Evolutionary conservation across 73 alveolate species (phyloP).

Genomic region (Breviolum minutum): DNA sequence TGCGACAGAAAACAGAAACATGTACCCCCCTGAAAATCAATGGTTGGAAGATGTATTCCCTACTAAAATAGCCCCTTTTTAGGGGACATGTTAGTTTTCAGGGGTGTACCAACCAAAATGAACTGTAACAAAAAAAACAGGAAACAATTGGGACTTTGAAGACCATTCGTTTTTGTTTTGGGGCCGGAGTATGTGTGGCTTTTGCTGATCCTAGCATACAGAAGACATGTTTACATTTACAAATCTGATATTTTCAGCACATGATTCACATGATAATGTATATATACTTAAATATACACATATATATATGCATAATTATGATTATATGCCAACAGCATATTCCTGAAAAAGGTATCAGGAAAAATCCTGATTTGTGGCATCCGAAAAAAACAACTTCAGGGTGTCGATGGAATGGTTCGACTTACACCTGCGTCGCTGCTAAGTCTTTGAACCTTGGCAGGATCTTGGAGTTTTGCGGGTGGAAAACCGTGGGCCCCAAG

Average conservation of each 20-base stretch:
- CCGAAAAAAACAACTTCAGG: not conserved
- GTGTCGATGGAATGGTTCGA: slow-evolving; percentile 12
- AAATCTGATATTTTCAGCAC: not conserved
- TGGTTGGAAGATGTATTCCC: too few relatives aligned
- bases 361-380: not conserved
- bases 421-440: slow-evolving; percentile 37
- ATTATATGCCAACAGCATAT: not conserved
- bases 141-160: not conserved
- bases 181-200: not conserved
- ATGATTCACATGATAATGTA: too few relatives aligned
- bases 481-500: too few relatives aligned
- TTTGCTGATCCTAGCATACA: not conserved
- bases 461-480: too few relatives aligned
- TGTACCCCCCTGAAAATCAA: too few relatives aligned
- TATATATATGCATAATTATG: not conserved
- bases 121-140: not conserved
- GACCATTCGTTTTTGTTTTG: not conserved
- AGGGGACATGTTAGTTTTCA: not conserved
- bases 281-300: not conserved
- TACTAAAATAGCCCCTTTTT: too few relatives aligned
- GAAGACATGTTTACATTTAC: not conserved
- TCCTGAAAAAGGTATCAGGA: too few relatives aligned
- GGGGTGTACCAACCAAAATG: not conserved
- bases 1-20: too few relatives aligned
- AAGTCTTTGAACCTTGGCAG: too few relatives aligned